These are phyloP conservation scores for Tilletiopsis washingtonensis DNA, from an alignment of 1,284 basidiomycete species.

Conservation along the genomic window DNA sequence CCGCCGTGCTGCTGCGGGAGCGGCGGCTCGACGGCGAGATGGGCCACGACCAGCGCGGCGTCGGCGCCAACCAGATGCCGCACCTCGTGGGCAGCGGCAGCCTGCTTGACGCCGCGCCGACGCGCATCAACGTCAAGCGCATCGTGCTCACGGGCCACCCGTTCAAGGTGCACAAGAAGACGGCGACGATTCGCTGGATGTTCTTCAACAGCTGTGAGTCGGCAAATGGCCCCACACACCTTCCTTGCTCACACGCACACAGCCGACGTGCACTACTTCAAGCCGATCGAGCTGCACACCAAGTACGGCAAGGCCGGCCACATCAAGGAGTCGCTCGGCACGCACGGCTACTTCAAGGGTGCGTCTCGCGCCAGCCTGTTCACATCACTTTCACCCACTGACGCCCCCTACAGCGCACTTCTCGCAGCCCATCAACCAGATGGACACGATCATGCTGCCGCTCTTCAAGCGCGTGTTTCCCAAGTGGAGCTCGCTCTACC, in stretches of 20 bases:
- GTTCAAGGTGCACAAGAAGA: slow-evolving; percentile 95
- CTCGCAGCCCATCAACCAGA: slow-evolving; percentile 81
- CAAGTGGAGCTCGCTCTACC: slow-evolving; percentile 53
- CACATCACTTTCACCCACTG: not conserved
- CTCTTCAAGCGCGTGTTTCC: slow-evolving; percentile 85
- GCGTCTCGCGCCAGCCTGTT: not conserved
- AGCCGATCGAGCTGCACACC: slow-evolving; percentile 83
- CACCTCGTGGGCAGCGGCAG: slow-evolving; percentile 81
- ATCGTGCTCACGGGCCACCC: slow-evolving; percentile 91
- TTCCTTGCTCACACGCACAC: slow-evolving; percentile 41
- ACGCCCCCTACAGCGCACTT: slow-evolving; percentile 63
- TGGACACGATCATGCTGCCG: slow-evolving; percentile 88
- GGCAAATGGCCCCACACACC: not conserved
- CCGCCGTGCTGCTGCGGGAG: slow-evolving; percentile 33
- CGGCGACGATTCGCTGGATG: slow-evolving; percentile 95
- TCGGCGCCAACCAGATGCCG: slow-evolving; percentile 41
- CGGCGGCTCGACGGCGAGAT: slow-evolving; percentile 22
- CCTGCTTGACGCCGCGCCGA: slow-evolving; percentile 81
- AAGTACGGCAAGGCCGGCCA: slow-evolving; percentile 89
- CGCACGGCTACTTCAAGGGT: slow-evolving; percentile 89
- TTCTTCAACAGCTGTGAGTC: slow-evolving; percentile 65
- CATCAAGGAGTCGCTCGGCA: slow-evolving; percentile 82
- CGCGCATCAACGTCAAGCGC: slow-evolving; percentile 82
- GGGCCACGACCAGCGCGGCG: slow-evolving; percentile 41
- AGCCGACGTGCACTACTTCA: slow-evolving; percentile 89